These are phyloP conservation scores for Citrullus colocynthis DNA, from an alignment of 306 rosid genomes.

Conservation along the genomic window DNA sequence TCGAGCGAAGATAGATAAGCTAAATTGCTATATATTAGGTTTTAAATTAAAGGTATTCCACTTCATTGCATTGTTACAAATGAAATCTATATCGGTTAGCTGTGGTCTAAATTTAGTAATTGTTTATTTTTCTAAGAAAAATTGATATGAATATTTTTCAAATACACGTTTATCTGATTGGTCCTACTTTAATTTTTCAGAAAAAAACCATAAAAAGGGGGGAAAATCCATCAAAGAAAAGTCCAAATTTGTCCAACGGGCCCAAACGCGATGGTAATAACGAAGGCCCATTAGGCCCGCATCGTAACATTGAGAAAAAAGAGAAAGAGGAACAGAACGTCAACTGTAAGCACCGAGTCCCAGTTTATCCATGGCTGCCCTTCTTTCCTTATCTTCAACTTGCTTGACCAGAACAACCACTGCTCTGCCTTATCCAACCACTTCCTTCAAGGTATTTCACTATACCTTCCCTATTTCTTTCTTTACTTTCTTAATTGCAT, in stretches of 20 bases:
- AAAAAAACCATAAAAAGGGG: too few relatives aligned
- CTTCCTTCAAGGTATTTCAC: constrained; percentile 58
- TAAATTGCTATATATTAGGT: too few relatives aligned
- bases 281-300: not conserved
- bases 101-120: too few relatives aligned
- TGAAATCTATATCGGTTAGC: too few relatives aligned
- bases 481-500: not conserved
- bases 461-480: not conserved
- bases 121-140: too few relatives aligned
- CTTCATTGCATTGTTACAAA: too few relatives aligned
- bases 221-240: not conserved
- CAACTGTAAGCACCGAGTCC: not conserved
- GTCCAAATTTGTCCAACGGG: not conserved
- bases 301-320: not conserved
- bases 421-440: constrained; percentile 21
- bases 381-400: constrained; percentile 27
- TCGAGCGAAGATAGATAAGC: too few relatives aligned
- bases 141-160: too few relatives aligned
- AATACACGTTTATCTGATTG: too few relatives aligned
- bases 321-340: not conserved
- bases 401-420: constrained; percentile 11
- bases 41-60: too few relatives aligned
- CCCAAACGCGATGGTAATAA: not conserved
- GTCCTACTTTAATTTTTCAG: too few relatives aligned
- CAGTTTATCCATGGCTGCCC: constrained; percentile 35